phyloP scores from a whole-genome alignment of 1,284 basidiomycete species.

The Cutaneotrichosporon dermatis region DNA sequence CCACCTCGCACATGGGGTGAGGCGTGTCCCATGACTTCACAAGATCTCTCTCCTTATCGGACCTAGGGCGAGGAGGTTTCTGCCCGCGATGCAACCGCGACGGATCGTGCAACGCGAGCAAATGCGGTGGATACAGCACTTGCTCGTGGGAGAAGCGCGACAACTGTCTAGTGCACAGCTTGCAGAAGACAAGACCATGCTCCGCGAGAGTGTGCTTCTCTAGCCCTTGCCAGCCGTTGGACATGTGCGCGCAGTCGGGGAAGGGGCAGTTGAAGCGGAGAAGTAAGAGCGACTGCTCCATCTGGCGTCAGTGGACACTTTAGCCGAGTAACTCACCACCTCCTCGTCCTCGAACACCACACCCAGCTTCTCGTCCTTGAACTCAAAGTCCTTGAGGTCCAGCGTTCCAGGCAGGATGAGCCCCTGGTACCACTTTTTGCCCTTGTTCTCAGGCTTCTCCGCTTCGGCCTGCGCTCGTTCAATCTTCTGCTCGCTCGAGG shows the following conservation, averaged over 20 bases:
- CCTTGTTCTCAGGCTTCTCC: slow-evolving; percentile 38
- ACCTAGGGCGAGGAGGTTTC: slow-evolving; percentile 37
- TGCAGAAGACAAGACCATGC: slow-evolving; percentile 78
- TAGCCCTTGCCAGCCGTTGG: slow-evolving; percentile 81
- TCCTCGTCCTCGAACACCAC: slow-evolving; percentile 86
- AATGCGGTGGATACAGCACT: slow-evolving; percentile 66
- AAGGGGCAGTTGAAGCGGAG: slow-evolving; percentile 84
- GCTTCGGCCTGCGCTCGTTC: slow-evolving; percentile 36
- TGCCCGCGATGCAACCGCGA: slow-evolving; percentile 58
- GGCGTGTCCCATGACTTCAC: slow-evolving; percentile 46
- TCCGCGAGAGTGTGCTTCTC: slow-evolving; percentile 56
- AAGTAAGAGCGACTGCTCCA: slow-evolving; percentile 88
- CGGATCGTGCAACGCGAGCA: slow-evolving; percentile 73
- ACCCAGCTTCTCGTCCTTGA: slow-evolving; percentile 69
- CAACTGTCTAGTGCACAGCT: slow-evolving; percentile 82
- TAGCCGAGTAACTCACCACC: slow-evolving; percentile 52
- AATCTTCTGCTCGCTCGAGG: slow-evolving; percentile 45
- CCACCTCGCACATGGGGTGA: slow-evolving; percentile 51
- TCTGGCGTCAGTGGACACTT: slow-evolving; percentile 46
- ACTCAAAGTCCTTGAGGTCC: slow-evolving; percentile 50
- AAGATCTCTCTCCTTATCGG: slow-evolving; percentile 41
- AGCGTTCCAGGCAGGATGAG: slow-evolving; percentile 41
- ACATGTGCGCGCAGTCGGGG: slow-evolving; percentile 73
- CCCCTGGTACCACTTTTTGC: slow-evolving; percentile 38
- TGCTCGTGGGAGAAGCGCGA: slow-evolving; percentile 98